Base-by-base conservation (phyloP, 1,139 yeast species). In the Saccharomyces pastorianus region DNA sequence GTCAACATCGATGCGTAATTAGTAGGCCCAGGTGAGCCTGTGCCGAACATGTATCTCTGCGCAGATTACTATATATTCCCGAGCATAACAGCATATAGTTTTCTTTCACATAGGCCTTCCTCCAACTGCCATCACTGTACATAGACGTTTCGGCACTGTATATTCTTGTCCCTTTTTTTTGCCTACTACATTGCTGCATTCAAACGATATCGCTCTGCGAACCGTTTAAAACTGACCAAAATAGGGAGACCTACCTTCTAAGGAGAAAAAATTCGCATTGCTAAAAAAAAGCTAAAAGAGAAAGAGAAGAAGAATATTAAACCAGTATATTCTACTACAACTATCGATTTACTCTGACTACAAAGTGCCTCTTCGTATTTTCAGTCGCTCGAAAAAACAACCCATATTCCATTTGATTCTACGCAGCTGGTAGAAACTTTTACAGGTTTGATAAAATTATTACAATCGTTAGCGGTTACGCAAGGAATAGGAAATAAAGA, bases 201-300 rank as follows among this genome's bases (percentile, higher is more conserved):
- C 44, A 38, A 38, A 38, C 44, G 44, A 38, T 38, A 38, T 38
- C 44, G 44, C 44, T 38, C 44, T 38, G 44, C 25, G 44, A 38
- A 38, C 44, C 44, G 44, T 38, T 38, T 20, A 38, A 38, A 17
- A 20, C 13, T 20, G 25, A 38, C 44, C 25, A 38, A 38, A 38
- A 38, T 17, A 38, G 44, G 44, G 44, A 38, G 44, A 38, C 44
- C 44, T 38, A 11, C 44, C 44, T 25, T 38, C 44, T 20, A 38
- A 38, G 44, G 44, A 38, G 44, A 17, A 20, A 32, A 38, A 38
- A 38, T 38, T 11, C 23, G 44, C 25, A 38, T 38, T 20, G 44
- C 44, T 20, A 20, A 38, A 38, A 14, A 34, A 34, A 38, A 13
- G n/a, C 11, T 9, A 38, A 38, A 38, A 38, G 20, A 20, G 44